Evolutionary conservation across 495 filamentous ascomycete species (phyloP), one percentile per base, ranked within the genome.

Genomic region (Penicillium robsamsonii): DNA sequence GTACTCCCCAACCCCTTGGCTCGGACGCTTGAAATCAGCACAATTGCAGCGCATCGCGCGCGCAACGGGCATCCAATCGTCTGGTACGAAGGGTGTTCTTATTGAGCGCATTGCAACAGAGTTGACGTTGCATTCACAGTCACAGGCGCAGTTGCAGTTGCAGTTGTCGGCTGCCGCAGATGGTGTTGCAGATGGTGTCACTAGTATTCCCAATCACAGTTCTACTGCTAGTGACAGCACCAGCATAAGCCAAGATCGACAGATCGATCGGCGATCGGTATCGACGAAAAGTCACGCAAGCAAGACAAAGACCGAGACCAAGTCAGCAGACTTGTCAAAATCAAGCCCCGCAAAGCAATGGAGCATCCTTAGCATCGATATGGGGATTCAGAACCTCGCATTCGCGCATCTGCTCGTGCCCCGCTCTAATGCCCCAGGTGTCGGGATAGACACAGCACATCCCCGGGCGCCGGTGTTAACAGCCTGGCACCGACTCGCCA

Each of bases 331-430:
- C 15, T 29, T 12, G 20, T 38, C 31, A 12, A 24, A 15, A 12
- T 6, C 47, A 38, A 50, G 9, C 15, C 17, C 33, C 5, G 12
- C 22, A 13, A 38, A 37, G n/a, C 46, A 45, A 20, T 62, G 58
- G 56, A 77, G 79, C 29, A 81, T 97, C 46, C 67, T 97, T 22
- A 91, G 90, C 67, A 87, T 94, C 62, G 90, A 96, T 71, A 85
- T 96, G 81, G 90, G 92, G 42, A 86, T 97, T 63, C 82, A 83
- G 41, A 95, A 94, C 72, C 75, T 96, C 15, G 92, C 91, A 13
- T 91, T 86, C 60, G 72, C 74, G 35, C 67, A 74, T 69, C 45
- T 78, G n/a, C 29, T 58, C 0, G 62, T 75, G 15, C 57, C 61
- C 2, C 27, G 37, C 37, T 55, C 54, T 20, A 25, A 18, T 7